phyloP scores from a whole-genome alignment of 768 basidiomycete genomes.

The Coprinellus aureogranulatus region DNA sequence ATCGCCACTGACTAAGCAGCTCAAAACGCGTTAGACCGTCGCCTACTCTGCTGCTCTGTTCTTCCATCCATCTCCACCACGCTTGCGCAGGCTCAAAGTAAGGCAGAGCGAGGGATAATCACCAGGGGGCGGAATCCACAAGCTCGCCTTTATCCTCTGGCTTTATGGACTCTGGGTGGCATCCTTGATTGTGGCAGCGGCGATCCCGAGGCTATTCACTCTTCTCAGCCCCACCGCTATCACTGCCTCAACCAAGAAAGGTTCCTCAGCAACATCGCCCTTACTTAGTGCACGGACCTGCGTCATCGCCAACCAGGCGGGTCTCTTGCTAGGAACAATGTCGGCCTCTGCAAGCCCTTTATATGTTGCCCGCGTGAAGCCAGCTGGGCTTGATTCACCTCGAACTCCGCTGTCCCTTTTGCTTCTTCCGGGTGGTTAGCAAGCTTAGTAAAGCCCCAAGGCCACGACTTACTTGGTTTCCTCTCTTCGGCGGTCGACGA shows the following conservation, averaged over 20 bases:
- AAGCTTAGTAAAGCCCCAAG: background rate
- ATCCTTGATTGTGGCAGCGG: background rate
- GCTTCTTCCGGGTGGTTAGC: background rate
- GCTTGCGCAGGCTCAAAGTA: no score
- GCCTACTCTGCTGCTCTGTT: no score
- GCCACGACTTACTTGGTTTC: background rate
- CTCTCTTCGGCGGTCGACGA: no score
- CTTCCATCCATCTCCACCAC: background rate
- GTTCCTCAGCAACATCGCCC: background rate
- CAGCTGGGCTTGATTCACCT: background rate
- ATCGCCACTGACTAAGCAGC: slow-evolving; percentile 5
- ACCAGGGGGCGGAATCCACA: background rate
- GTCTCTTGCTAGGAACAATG: no score
- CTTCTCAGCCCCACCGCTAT: background rate
- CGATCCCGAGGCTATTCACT: background rate
- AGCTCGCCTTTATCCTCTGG: background rate
- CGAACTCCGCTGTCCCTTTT: background rate
- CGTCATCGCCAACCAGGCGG: no score
- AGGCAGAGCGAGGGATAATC: no score
- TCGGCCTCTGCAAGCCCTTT: no score
- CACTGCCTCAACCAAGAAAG: background rate
- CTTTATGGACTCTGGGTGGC: background rate
- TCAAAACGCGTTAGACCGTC: slow-evolving; percentile 2
- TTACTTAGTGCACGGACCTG: no score
- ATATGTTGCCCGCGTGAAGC: no score